Evolutionary conservation across 2,329 filamentous ascomycete genomes (phyloP).

Genomic region (Fusarium torreyae): DNA sequence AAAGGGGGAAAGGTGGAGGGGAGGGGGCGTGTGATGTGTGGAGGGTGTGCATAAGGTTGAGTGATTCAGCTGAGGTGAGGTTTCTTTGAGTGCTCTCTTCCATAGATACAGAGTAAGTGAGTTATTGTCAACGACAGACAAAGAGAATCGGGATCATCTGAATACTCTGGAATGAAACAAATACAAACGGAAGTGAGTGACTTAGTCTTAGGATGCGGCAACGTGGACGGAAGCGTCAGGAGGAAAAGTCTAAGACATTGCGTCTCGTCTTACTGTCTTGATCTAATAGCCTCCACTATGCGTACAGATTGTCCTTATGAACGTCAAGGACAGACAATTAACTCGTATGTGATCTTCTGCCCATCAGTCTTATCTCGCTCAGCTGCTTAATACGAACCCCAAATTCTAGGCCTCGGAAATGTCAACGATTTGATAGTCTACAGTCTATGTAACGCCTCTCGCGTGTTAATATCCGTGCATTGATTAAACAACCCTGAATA

Average conservation of each 20-base stretch:
- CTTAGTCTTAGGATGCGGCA: conserved; percentile 24
- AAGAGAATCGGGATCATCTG: conserved; percentile 6
- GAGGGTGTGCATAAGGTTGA: conserved; percentile 26
- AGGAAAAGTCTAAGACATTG: conserved; percentile 29
- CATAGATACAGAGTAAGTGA: conserved; percentile 10
- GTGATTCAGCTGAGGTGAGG: not conserved
- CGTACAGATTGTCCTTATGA: too few relatives aligned
- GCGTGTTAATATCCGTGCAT: conserved; percentile 34
- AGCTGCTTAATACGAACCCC: not conserved
- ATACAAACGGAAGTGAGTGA: not conserved
- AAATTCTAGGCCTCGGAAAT: not conserved
- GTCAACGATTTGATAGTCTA: not conserved
- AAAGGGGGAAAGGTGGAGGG: not conserved
- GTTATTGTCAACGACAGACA: not conserved
- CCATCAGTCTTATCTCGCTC: not conserved
- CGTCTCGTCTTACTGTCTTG: conserved; percentile 5
- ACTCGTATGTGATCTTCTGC: too few relatives aligned
- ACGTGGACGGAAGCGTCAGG: conserved; percentile 29
- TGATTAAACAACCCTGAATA: conserved; percentile 32
- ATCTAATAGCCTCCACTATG: not conserved
- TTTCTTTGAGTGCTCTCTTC: conserved; percentile 18
- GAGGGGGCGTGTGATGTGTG: not conserved
- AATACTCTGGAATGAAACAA: not conserved
- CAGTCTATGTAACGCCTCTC: not conserved
- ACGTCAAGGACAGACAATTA: too few relatives aligned